Conservation (phyloP, 2,329 filamentous ascomycete genomes). For the Xylariales sp. region DNA sequence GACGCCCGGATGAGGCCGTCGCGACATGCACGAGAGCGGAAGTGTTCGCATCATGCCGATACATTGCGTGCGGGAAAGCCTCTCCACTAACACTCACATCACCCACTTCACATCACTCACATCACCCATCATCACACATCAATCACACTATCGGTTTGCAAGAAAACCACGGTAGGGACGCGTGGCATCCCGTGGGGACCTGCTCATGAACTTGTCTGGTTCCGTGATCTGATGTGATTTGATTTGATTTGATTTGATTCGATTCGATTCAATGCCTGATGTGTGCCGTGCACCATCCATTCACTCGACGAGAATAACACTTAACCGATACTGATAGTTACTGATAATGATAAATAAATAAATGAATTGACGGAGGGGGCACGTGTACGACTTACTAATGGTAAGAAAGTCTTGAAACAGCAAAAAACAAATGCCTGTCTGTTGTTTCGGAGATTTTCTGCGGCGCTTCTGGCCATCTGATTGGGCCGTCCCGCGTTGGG, state of each 20-base stretch:
- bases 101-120: background rate
- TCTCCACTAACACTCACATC: background rate
- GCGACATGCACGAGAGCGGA: slow-evolving; percentile 28
- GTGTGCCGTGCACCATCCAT: too few relatives aligned
- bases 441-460: slow-evolving; percentile 29
- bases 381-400: slow-evolving; percentile 17
- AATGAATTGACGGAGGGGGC: background rate
- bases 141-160: background rate
- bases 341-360: background rate
- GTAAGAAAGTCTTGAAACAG: slow-evolving; percentile 33
- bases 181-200: slow-evolving; percentile 20
- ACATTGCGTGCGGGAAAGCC: background rate
- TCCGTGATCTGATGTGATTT: background rate
- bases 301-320: too few relatives aligned
- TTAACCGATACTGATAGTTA: too few relatives aligned
- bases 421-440: slow-evolving; percentile 22
- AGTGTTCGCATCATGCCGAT: slow-evolving; percentile 32
- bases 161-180: slow-evolving; percentile 3
- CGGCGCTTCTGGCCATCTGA: slow-evolving; percentile 25
- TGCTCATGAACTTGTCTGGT: background rate
- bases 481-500: slow-evolving; percentile 8
- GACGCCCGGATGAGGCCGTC: slow-evolving; percentile 38
- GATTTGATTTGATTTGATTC: background rate
- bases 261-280: too few relatives aligned
- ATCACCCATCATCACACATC: too few relatives aligned